Conservation (phyloP, 148 eudicot genomes). For the Rhododendron griersonianum region DNA sequence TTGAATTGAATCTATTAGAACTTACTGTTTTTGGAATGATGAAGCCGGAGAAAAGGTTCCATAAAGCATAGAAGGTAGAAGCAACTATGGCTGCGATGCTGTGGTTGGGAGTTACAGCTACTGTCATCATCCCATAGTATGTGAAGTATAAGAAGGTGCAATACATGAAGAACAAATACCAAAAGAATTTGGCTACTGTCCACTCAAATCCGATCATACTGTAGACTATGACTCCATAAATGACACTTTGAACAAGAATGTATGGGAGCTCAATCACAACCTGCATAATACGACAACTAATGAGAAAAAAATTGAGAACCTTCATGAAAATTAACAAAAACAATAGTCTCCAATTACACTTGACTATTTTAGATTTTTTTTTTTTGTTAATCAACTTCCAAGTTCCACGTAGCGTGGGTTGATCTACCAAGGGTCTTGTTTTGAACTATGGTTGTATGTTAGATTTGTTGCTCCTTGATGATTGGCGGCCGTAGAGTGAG, state of each 20-base stretch:
- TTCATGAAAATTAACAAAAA: neutral
- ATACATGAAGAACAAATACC: slow-evolving; percentile 61
- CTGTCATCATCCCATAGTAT: slow-evolving; percentile 68
- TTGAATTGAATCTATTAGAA: neutral
- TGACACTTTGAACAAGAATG: slow-evolving; percentile 37
- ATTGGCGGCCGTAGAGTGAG: neutral
- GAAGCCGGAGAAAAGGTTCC: slow-evolving; percentile 42
- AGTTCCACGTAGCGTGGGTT: too few species aligned
- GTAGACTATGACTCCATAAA: slow-evolving; percentile 51
- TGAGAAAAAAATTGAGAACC: neutral
- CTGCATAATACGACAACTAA: slow-evolving; percentile 24
- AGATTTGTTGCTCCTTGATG: neutral
- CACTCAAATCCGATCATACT: slow-evolving; percentile 64
- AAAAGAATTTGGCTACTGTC: slow-evolving; percentile 50
- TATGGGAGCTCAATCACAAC: slow-evolving; percentile 60
- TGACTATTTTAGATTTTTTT: neutral
- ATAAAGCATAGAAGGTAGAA: slow-evolving; percentile 44
- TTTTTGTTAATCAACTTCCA: too few species aligned
- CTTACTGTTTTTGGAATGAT: slow-evolving; percentile 30
- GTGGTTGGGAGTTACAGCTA: slow-evolving; percentile 61
- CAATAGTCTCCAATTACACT: too few species aligned
- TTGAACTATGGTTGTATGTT: neutral
- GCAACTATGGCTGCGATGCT: slow-evolving; percentile 55
- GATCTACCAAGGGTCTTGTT: neutral
- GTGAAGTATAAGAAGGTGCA: slow-evolving; percentile 64